These are phyloP conservation scores for Malassezia sympodialis DNA, from an alignment of 1,284 basidiomycete species.

Conservation along the genomic window DNA sequence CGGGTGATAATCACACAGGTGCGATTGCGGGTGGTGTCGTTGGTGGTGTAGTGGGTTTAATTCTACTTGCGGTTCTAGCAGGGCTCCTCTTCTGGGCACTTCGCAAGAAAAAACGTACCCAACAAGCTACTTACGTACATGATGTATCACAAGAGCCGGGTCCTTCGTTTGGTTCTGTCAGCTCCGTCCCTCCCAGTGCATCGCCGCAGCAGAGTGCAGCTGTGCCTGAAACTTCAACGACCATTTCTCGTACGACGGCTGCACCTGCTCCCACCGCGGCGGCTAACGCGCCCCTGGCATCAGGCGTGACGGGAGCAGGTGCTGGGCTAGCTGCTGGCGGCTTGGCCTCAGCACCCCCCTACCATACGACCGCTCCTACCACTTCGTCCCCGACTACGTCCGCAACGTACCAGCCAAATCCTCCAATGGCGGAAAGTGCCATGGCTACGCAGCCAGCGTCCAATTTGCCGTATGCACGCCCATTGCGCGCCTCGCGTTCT, in stretches of 20 bases:
- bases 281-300: not conserved
- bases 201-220: not conserved
- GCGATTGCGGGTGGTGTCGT: conserved; percentile 18
- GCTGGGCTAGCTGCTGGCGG: not conserved
- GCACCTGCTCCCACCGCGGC: not conserved
- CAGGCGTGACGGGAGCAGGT: not conserved
- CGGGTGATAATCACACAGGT: conserved; percentile 1
- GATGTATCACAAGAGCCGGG: not conserved
- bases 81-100: not conserved
- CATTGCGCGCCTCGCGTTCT: not conserved
- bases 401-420: not conserved
- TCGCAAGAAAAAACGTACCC: conserved; percentile 1
- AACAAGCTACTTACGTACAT: not conserved
- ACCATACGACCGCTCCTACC: not conserved
- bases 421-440: not conserved
- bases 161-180: not conserved
- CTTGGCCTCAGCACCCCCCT: not conserved
- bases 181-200: not conserved
- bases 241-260: not conserved
- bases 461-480: not conserved
- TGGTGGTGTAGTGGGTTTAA: conserved; percentile 12
- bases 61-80: not conserved
- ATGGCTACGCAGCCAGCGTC: not conserved
- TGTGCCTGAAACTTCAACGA: not conserved
- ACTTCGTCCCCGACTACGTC: not conserved